phyloP scores from a whole-genome alignment of 805 yeast genomes.

The Candida ipomoeae region DNA sequence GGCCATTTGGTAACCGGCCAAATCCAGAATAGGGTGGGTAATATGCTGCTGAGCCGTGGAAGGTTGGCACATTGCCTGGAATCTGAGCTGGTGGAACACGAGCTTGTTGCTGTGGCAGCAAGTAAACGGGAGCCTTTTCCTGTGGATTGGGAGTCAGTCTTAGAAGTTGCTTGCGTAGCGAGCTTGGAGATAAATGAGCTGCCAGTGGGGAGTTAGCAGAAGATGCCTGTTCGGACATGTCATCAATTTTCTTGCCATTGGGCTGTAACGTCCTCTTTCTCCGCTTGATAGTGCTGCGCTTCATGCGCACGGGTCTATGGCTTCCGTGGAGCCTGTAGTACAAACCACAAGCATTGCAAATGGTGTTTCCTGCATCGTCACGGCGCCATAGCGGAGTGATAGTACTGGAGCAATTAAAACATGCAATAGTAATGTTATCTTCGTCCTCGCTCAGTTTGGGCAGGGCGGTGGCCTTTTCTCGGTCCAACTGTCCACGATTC shows the following conservation, averaged over 20 bases:
- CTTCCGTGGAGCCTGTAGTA: conserved; percentile 71
- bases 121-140: background rate
- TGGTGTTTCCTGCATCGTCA: conserved; percentile 75
- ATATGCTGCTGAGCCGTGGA: conserved; percentile 11
- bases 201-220: background rate
- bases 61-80: background rate
- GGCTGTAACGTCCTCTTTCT: conserved; percentile 47
- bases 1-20: conserved; percentile 38
- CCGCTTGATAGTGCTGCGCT: conserved; percentile 68
- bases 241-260: background rate
- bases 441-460: conserved; percentile 16
- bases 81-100: background rate
- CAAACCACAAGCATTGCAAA: conserved; percentile 85
- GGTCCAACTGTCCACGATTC: conserved; percentile 9
- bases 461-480: conserved; percentile 2
- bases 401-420: conserved; percentile 80
- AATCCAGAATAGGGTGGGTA: conserved; percentile 34
- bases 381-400: conserved; percentile 87
- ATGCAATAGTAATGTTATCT: conserved; percentile 61
- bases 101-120: conserved; percentile 3
- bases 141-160: background rate
- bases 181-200: background rate
- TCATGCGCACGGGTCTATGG: conserved; percentile 74
- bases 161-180: background rate
- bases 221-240: background rate